Evolutionary conservation across 306 rosid genomes (phyloP), one percentile per base, ranked within the genome.

Genomic region (Cucumis melo): DNA sequence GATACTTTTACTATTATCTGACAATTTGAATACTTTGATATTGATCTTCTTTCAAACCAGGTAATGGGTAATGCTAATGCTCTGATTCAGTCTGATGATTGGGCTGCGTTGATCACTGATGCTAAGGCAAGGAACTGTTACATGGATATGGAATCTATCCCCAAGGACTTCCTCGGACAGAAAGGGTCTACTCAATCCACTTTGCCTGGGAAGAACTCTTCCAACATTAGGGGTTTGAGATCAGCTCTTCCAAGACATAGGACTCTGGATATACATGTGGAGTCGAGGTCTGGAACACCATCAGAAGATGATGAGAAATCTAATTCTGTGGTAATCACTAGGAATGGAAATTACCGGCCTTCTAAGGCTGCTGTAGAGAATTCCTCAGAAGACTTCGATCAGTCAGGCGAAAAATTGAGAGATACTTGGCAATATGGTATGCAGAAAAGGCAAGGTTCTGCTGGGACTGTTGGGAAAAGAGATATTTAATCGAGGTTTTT

Each of bases 11-110:
- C 36, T 5, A 53, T 13, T 19, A 36, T 39, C 78, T 72, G 14
- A 72, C 8, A 6, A 32, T 75, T 60, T 65, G 15, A 58, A 48
- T 29, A 15, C 41, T 46, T 6, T 32, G 53, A 75, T 75, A 54
- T 51, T 72, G 36, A 53, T 48, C 64, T 78, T 73, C 54, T 81
- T 54, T 76, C n/a, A 81, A 81, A 77, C 78, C 97, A 94, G 97
- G 95, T 91, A 48, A 94, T 90, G 98, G 98, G 98, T 75, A 94
- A 94, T 67, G 98, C 96, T 8, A 87, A 61, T 83, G 92, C 98
- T 44, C 87, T 94, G 81, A 82, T 81, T 80, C 92, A 91, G 48
- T 89, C 95, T 14, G 97, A 94, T 1, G 98, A 94, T 78, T 94
- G 98, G 98, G 96, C 89, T 73, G 89, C 97, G 1, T 85, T 94